Conservation (phyloP, 805 yeast genomes). For the Candida loeiensis region DNA sequence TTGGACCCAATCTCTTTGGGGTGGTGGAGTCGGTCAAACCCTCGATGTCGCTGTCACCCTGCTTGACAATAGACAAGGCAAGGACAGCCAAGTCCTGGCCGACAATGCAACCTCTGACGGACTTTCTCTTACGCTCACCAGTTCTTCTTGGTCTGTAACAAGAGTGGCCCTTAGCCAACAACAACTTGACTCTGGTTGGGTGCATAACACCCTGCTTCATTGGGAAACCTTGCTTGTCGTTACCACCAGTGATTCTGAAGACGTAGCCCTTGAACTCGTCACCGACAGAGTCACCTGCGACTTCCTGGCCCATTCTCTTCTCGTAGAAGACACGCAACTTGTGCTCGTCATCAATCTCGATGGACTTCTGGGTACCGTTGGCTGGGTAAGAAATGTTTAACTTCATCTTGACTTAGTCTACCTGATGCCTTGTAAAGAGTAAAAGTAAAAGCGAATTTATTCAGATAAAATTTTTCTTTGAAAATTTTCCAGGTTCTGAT, state of each 20-base stretch:
- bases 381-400: slow-evolving; percentile 99
- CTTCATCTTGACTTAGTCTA: slow-evolving; percentile 48
- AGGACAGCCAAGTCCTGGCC: slow-evolving; percentile 95
- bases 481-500: slow-evolving; percentile 8
- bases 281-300: slow-evolving; percentile 96
- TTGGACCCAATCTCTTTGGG: slow-evolving; percentile 99
- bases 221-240: slow-evolving; percentile 99
- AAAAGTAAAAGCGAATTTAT: slow-evolving; percentile 18
- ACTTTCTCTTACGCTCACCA: slow-evolving; percentile 99
- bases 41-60: slow-evolving; percentile 93
- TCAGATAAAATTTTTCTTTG: slow-evolving; percentile 9
- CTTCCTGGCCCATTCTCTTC: slow-evolving; percentile 99
- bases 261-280: slow-evolving; percentile 99
- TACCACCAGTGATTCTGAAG: slow-evolving; percentile 99
- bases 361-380: slow-evolving; percentile 98
- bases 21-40: slow-evolving; percentile 93
- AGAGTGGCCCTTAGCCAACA: slow-evolving; percentile 89
- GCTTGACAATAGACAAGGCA: slow-evolving; percentile 90
- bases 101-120: slow-evolving; percentile 99
- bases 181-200: slow-evolving; percentile 98
- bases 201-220: slow-evolving; percentile 99
- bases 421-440: slow-evolving; percentile 26
- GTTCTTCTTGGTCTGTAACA: slow-evolving; percentile 99
- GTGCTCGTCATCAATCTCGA: slow-evolving; percentile 99
- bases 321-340: slow-evolving; percentile 97